Percentiles rank a stretch among this genome's conserved stretches.
Evolutionary conservation across 345 rosid species (phyloP).

Genomic region (Populus davidiana): DNA sequence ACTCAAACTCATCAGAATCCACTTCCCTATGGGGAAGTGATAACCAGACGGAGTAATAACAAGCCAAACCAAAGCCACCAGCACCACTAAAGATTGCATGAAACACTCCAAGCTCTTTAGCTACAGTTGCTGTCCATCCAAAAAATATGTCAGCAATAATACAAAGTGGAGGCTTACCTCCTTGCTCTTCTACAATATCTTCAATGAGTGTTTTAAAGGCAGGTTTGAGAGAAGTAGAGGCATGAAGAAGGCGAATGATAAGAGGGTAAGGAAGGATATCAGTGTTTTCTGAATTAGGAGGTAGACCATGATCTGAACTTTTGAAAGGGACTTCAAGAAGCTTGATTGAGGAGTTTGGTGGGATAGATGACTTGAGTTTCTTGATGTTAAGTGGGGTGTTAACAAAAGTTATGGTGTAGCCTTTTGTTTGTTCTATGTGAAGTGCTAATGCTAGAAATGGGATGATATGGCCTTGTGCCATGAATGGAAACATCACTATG

Average conservation of each 20-base stretch:
- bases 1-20: constrained; percentile 35
- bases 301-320: constrained; percentile 64
- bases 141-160: constrained; percentile 58
- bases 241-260: constrained; percentile 49
- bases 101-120: constrained; percentile 47
- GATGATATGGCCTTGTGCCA: constrained; percentile 31
- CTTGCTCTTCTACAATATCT: constrained; percentile 13
- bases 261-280: constrained; percentile 64
- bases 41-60: constrained; percentile 59
- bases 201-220: constrained; percentile 37
- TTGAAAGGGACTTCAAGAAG: constrained; percentile 60
- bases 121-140: constrained; percentile 60
- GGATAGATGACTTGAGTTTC: constrained; percentile 30
- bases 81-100: constrained; percentile 47
- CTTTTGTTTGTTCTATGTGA: constrained; percentile 4
- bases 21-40: constrained; percentile 37
- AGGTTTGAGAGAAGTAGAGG: constrained; percentile 48
- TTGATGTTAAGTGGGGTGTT: constrained; percentile 12
- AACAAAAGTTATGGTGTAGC: constrained; percentile 8
- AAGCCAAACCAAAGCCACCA: constrained; percentile 54
- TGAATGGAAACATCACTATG: constrained; percentile 24
- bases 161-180: constrained; percentile 31
- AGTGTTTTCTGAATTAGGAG: constrained; percentile 59
- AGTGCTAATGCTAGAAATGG: constrained; percentile 20
- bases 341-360: constrained; percentile 46